Conservation (phyloP, 768 basidiomycete species). For the Pleurotus djamor region DNA sequence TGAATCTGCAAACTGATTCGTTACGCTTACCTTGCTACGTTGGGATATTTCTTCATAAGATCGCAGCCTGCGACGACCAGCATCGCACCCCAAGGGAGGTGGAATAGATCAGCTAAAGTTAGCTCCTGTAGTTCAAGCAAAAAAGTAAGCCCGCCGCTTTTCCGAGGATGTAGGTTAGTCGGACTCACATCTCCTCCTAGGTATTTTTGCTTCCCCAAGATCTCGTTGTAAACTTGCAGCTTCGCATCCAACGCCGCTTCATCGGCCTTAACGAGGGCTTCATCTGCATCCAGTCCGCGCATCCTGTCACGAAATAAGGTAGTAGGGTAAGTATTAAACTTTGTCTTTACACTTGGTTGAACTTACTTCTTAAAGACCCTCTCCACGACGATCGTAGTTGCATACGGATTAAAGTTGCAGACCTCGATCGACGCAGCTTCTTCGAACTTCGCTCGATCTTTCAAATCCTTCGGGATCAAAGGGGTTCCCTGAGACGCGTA, state of each 20-base stretch:
- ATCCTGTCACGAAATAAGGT: constrained; percentile 6
- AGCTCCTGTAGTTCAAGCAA: constrained; percentile 21
- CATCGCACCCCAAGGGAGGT: constrained; percentile 39
- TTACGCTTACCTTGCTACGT: constrained; percentile 42
- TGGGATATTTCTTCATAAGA: constrained; percentile 33
- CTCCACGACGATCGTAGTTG: constrained; percentile 38
- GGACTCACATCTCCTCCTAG: constrained; percentile 44
- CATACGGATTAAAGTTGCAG: constrained; percentile 51
- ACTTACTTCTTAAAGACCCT: constrained; percentile 49
- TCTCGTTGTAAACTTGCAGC: constrained; percentile 53
- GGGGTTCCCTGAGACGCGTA: constrained; percentile 46
- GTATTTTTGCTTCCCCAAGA: constrained; percentile 56
- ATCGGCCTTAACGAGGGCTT: constrained; percentile 20
- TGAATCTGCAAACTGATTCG: too few relatives aligned
- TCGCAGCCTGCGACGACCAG: constrained; percentile 19
- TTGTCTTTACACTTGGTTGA: background rate
- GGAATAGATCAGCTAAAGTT: constrained; percentile 58
- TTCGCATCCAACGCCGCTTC: constrained; percentile 30
- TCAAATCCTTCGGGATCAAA: constrained; percentile 43
- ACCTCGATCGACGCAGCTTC: constrained; percentile 52
- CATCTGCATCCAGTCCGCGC: constrained; percentile 25
- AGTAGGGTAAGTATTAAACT: too few relatives aligned
- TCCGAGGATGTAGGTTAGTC: too few relatives aligned
- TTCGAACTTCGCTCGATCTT: constrained; percentile 44
- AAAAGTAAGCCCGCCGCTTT: too few relatives aligned